A percentile compares a stretch with the other conserved stretches of the same genome.
Evolutionary conservation across 768 basidiomycete species (phyloP).

Genomic region (Lactarius quietus): DNA sequence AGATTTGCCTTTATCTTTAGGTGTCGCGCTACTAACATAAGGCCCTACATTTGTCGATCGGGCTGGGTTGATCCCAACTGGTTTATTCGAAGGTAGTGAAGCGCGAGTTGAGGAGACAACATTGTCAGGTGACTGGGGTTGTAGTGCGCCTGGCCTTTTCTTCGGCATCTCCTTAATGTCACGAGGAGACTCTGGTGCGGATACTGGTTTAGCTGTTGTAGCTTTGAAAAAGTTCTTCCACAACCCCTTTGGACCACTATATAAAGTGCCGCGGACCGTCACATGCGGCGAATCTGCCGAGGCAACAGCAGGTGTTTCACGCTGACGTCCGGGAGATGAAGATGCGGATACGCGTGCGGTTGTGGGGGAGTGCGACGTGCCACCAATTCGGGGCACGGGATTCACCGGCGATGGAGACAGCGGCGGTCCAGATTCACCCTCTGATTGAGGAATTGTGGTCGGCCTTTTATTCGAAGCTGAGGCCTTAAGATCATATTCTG

Average conservation of each 20-base stretch:
- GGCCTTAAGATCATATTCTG: neutral
- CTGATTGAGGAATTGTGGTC: neutral
- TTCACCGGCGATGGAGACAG: neutral
- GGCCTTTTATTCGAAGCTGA: neutral
- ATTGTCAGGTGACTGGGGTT: neutral
- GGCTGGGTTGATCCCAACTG: neutral
- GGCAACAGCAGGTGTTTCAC: neutral
- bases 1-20: neutral
- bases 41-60: neutral
- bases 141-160: neutral
- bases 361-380: neutral
- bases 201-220: neutral
- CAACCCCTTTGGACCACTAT: conserved; percentile 17
- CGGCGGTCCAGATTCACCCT: neutral
- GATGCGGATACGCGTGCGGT: neutral
- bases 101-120: neutral
- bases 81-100: neutral
- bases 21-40: neutral
- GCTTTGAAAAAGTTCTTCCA: conserved; percentile 20
- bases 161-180: neutral
- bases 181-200: neutral
- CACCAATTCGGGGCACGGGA: neutral
- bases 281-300: neutral
- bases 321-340: conserved; percentile 4
- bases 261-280: conserved; percentile 17